Percentiles rank a stretch among this genome's conserved stretches.
These are phyloP conservation scores for Coemansia sp. DNA, from an alignment of 192 early-diverging fungal genomes.

Conservation along the genomic window DNA sequence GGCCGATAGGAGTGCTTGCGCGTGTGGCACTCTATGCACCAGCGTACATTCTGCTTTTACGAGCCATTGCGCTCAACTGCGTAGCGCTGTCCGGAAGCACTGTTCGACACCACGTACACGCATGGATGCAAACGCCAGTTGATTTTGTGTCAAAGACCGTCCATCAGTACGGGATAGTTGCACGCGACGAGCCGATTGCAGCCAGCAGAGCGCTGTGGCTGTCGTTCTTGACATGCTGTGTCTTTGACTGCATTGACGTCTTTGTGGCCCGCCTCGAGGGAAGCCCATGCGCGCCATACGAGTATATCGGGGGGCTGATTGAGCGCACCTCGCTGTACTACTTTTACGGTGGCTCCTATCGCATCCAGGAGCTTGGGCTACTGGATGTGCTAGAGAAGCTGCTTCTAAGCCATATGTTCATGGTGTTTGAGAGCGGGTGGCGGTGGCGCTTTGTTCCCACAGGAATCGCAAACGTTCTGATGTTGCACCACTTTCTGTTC, in stretches of 20 bases:
- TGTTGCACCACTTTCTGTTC: slow-evolving; percentile 44
- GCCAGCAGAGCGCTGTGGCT: slow-evolving; percentile 33
- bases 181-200: neutral
- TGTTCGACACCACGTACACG: neutral
- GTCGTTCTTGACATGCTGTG: slow-evolving; percentile 28
- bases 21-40: slow-evolving; percentile 41
- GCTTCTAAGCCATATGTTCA: slow-evolving; percentile 28
- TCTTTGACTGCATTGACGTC: slow-evolving; percentile 52
- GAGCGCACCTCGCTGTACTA: slow-evolving; percentile 53
- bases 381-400: slow-evolving; percentile 34
- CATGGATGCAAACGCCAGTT: slow-evolving; percentile 35
- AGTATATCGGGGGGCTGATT: slow-evolving; percentile 45
- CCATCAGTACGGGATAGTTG: slow-evolving; percentile 18
- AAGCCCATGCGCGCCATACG: slow-evolving; percentile 52
- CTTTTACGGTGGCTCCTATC: slow-evolving; percentile 46
- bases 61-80: slow-evolving; percentile 15
- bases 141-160: slow-evolving; percentile 5
- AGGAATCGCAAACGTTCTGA: slow-evolving; percentile 20
- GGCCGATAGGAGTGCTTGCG: slow-evolving; percentile 23
- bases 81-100: slow-evolving; percentile 10
- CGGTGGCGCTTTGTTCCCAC: slow-evolving; percentile 52
- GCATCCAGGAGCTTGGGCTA: slow-evolving; percentile 50
- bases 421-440: slow-evolving; percentile 39
- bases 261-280: slow-evolving; percentile 53
- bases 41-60: slow-evolving; percentile 21